A percentile compares a stretch with the other conserved stretches of the same genome.
These are phyloP conservation scores for Ambrosiella beaveri DNA, from an alignment of 2,329 filamentous ascomycete genomes.

Conservation along the genomic window DNA sequence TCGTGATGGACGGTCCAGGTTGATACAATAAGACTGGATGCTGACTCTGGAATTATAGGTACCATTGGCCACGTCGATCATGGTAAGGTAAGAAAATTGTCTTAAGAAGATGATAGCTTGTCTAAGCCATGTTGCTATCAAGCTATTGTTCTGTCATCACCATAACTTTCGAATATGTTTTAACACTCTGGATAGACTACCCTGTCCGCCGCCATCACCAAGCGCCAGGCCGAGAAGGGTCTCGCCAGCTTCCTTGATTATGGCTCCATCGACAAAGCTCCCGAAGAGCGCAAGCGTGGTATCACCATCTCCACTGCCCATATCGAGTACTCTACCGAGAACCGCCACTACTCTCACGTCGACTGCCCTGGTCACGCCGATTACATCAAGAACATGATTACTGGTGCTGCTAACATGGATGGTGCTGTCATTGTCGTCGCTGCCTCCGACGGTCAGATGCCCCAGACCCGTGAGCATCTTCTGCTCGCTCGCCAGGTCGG, in stretches of 20 bases:
- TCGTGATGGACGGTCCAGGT: neutral
- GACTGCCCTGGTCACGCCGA: slow-evolving; percentile 99
- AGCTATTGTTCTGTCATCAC: neutral
- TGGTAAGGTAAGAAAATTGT: slow-evolving; percentile 56
- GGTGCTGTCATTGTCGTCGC: slow-evolving; percentile 97
- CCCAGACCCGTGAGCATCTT: slow-evolving; percentile 96
- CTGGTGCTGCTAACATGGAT: slow-evolving; percentile 97
- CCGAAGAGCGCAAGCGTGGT: slow-evolving; percentile 98
- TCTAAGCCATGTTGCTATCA: neutral
- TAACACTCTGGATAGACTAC: slow-evolving; percentile 55
- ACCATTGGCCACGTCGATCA: slow-evolving; percentile 99
- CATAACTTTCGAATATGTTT: neutral
- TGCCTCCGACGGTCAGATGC: slow-evolving; percentile 97
- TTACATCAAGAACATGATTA: slow-evolving; percentile 99
- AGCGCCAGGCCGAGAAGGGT: slow-evolving; percentile 90
- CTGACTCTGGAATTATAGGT: slow-evolving; percentile 30
- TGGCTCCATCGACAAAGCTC: slow-evolving; percentile 95
- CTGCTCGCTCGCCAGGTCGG: slow-evolving; percentile 95
- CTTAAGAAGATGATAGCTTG: neutral
- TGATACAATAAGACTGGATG: neutral
- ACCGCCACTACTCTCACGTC: slow-evolving; percentile 96
- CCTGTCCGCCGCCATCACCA: slow-evolving; percentile 95
- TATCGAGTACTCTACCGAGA: slow-evolving; percentile 93
- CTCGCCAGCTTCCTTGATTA: slow-evolving; percentile 92
- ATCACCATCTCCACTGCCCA: slow-evolving; percentile 98